phyloP scores from a whole-genome alignment of 2,329 filamentous ascomycete species.

The Ilyonectria sp. region DNA sequence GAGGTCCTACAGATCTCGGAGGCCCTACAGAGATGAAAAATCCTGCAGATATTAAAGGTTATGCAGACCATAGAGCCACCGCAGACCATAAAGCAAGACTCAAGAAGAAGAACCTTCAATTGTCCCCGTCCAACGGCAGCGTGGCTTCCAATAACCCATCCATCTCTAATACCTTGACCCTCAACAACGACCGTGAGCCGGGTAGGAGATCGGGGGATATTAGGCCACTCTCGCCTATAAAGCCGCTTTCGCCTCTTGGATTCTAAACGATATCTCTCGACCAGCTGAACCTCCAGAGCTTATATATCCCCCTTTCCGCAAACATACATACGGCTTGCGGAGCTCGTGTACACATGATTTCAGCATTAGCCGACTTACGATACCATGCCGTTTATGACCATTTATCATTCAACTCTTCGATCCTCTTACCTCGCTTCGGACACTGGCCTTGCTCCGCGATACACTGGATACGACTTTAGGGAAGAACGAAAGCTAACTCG shows the following conservation, averaged over 20 bases:
- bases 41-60: background rate
- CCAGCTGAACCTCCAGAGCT: constrained; percentile 12
- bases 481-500: constrained; percentile 27
- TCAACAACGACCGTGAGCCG: constrained; percentile 56
- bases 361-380: constrained; percentile 50
- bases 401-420: constrained; percentile 35
- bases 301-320: constrained; percentile 27
- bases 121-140: constrained; percentile 61
- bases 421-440: constrained; percentile 34
- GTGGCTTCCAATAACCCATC: constrained; percentile 60
- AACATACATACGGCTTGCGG: constrained; percentile 23
- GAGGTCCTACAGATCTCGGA: background rate
- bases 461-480: constrained; percentile 26
- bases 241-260: constrained; percentile 75
- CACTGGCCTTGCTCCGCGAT: constrained; percentile 32
- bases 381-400: constrained; percentile 54
- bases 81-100: constrained; percentile 44
- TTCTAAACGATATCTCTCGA: constrained; percentile 57
- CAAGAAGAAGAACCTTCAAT: constrained; percentile 62
- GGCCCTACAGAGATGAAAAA: background rate
- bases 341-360: constrained; percentile 36
- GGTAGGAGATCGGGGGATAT: constrained; percentile 58
- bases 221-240: constrained; percentile 75
- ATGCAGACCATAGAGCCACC: constrained; percentile 19
- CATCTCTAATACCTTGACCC: constrained; percentile 63